Base-by-base conservation (phyloP, 192 early-diverging fungal genomes). In the Coemansia sp. region DNA sequence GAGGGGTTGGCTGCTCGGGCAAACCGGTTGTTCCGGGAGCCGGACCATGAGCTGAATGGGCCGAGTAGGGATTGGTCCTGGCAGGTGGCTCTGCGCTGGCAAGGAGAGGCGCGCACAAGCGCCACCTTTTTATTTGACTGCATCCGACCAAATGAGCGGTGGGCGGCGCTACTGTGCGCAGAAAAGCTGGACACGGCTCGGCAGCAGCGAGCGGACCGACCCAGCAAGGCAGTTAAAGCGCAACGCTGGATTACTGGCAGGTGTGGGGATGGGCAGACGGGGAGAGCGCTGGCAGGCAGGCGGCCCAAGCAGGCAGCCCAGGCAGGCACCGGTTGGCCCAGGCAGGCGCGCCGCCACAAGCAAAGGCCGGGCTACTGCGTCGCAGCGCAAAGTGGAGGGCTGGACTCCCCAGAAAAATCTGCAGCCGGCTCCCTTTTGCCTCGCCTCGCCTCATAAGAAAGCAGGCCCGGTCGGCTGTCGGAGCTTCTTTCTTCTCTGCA, bases 401-500 rank as follows among this genome's bases (percentile, higher is more conserved):
- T 55, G 38, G 38, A 47, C 58, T 55, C 60, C 57, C 61, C 57
- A 68, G 36, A 68, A 72, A 74, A 74, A 74, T 60, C 65, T 74
- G 65, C 71, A 74, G 65, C 49, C 50, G 44, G 46, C 42, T 20
- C 40, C 54, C 49, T 37, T 47, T 58, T 55, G 56, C 44, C 55
- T 49, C 25, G 53, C 38, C 22, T 51, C 46, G 44, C 25, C 60
- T 69, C 68, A 69, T 69, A 78, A 78, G 75, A 62, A 53, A 53
- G 49, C 57, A 12, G 36, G 31, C 37, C 48, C 34, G 58, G 59
- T 54, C 59, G 34, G 40, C 54, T 62, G 67, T 69, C 66, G 63
- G 60, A 59, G 46, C 42, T 71, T 71, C 66, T 64, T 71, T 65
- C 69, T 69, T 62, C 66, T 69, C 60, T 71, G 49, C 38, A 60